A percentile compares a stretch with the other conserved stretches of the same genome.
phyloP scores from a whole-genome alignment of 2,329 filamentous ascomycete genomes.

The Penicillium hesseltinei region DNA sequence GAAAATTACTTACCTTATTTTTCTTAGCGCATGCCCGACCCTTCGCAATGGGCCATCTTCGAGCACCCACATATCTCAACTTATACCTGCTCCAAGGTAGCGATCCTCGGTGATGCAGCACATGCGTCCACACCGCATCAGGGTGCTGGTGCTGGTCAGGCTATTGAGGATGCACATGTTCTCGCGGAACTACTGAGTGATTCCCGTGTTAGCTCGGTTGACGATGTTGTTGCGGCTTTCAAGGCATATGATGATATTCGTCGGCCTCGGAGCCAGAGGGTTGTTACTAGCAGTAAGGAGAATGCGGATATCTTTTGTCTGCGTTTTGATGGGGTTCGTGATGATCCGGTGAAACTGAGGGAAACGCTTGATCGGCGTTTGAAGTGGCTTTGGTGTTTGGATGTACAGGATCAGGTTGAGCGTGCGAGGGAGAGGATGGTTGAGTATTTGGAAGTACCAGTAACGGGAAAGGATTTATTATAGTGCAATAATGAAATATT shows the following conservation, averaged over 20 bases:
- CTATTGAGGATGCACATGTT: conserved; percentile 40
- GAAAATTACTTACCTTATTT: not conserved
- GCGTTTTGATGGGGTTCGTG: conserved; percentile 25
- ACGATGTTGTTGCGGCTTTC: conserved; percentile 48
- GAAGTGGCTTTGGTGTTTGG: conserved; percentile 36
- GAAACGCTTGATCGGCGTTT: conserved; percentile 25
- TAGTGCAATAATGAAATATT: no score
- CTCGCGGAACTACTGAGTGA: conserved; percentile 49
- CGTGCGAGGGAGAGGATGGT: conserved; percentile 21
- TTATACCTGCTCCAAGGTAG: conserved; percentile 30
- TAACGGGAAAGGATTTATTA: not conserved
- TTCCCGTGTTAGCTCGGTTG: conserved; percentile 23
- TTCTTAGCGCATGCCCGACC: conserved; percentile 30
- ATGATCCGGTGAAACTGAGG: conserved; percentile 28
- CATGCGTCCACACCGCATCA: conserved; percentile 41
- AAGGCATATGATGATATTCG: conserved; percentile 53
- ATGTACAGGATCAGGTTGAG: conserved; percentile 31
- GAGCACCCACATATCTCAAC: conserved; percentile 34
- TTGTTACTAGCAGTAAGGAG: conserved; percentile 52
- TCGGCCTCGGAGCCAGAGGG: conserved; percentile 49
- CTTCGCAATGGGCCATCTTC: conserved; percentile 39
- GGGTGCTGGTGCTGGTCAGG: conserved; percentile 41
- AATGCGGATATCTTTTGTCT: conserved; percentile 37
- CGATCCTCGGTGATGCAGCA: conserved; percentile 40
- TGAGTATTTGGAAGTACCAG: not conserved